Evolutionary conservation across 2,329 filamentous ascomycete genomes (phyloP), one percentile per base, ranked within the genome.

Genomic region (Talaromyces funiculosus): DNA sequence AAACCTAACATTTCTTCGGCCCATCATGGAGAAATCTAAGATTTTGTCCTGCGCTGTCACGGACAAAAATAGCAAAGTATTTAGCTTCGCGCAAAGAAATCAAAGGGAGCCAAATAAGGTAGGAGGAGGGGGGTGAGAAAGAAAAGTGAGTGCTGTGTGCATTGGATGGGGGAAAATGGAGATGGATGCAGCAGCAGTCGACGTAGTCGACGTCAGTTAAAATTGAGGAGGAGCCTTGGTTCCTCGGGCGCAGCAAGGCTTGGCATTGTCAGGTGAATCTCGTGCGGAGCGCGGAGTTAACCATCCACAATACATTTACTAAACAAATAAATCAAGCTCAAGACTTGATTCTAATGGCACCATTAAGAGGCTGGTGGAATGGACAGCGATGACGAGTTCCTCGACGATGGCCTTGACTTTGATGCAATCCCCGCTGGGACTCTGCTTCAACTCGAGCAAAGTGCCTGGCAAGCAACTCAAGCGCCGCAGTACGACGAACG

Each of bases 381-480:
- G 78, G 78, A 78, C 72, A 74, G 73, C 69, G 77, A 78, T 67
- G 77, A 78, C 61, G 74, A 74, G 67, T 79, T 79, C 69, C 79
- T 76, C 61, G 78, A 79, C 65, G 76, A 79, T 63, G 73, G 73
- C 63, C 74, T 78, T 65, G 78, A 79, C 62, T 75, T 78, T 66
- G 78, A 79, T 62, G 73, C 73, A 61, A 70, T 80, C 57, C 74
- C 77, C 47, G 69, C 74, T 29, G 69, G 75, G 58, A 74, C 77
- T 20, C 67, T 78, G 54, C 69, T 76, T 61, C 71, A 78, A 65
- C 69, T 81, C 42, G 78, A 80, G 65, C 71, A 80, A 61, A 69
- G 75, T 67, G 78, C 78, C n/a, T 72, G 73, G 57, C 70, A 70
- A 61, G 76, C 76, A n/a, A 78, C 75, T 2, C 78, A 78, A 64